Evolutionary conservation across 2,329 filamentous ascomycete species (phyloP), one percentile per base, ranked within the genome.

Genomic region (Phyllosticta ampelicida): DNA sequence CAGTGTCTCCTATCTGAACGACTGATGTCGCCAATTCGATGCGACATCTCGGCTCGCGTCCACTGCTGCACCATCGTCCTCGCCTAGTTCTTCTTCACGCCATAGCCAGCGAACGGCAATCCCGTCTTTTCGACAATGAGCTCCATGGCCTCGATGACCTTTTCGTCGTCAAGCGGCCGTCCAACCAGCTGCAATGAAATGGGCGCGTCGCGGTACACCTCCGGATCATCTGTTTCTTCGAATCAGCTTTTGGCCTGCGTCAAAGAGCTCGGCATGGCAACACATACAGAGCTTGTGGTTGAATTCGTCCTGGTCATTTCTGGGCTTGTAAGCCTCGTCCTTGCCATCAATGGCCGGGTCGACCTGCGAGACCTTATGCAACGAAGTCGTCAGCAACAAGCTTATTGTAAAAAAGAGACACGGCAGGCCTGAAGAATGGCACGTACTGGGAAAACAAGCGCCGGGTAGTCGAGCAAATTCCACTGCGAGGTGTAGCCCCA

Each of bases 391-490:
- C 58, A 58, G 50, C 50, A 56, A 13, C 50, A 56, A 13, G n/a
- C 8, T 58, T 26, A 28, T 29, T n/a, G 36, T 20, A 48, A 20
- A 28, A n/a, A 16, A 9, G 9, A 56, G 16, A 2, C 13, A 51
- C 18, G 18, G 18, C 11, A 9, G n/a, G 4, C 23, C n/a, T 13
- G 11, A 29, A 10, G 50, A 23, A 6, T n/a, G 36, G 80, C 26
- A 49, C 57, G 26, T 49, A 55, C 81, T 0, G 85, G 85, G 65
- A 88, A 86, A 0, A 83, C 76, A 1, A 80, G 68, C 9, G 76
- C 78, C 0, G 85, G 82, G 67, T 86, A 86, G 67, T 89, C 84
- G 1, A 88, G 76, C 49, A 87, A 64, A 65, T 88, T 89, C 83
- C 84, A 88, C 61, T 84, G 79, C 0, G 78, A 73, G 0, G 83